Evolutionary conservation across 306 rosid genomes (phyloP), one percentile per base, ranked within the genome.

Genomic region (Oxytropis ochrocephala): DNA sequence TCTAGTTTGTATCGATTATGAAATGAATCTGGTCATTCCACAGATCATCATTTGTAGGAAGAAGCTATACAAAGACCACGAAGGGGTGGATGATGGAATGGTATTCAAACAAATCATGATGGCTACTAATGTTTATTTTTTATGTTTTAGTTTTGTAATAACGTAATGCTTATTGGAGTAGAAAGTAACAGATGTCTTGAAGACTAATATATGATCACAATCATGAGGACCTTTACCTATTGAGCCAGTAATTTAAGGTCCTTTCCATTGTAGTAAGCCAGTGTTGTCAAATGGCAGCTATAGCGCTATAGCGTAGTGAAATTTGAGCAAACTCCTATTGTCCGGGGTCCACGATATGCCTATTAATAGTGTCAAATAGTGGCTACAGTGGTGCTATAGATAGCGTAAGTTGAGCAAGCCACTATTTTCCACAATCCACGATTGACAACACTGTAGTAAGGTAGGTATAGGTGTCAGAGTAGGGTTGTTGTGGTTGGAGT

Each of bases 21-120:
- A n/a, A 64, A 50, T 50, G 58, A 46, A 33, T 50, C 39, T 30
- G 54, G 38, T 69, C 51, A 53, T 69, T 51, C 64, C 32, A 16
- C 11, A 60, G 72, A 47, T 77, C 13, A 42, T 21, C 69, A 61
- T 78, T 54, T 70, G 47, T 44, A 33, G 11, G 63, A 54, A 52
- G 67, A 70, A 32, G 51, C 52, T 54, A 50, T 59, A 46, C 18
- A 48, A 62, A 4, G 58, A 2, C 49, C 19, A 27, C 18, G 39
- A 4, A 43, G n/a, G 29, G 49, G 67, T 44, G 42, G 67, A 70
- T 56, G 59, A 56, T 68, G 61, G 48, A 30, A 68, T 66, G 55
- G 55, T 64, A 48, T 74, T 55, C 38, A 55, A 56, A 49, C 19
- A 8, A 32, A 67, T 38, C 44, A 48, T 29, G 64, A 50, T 16